Evolutionary conservation across 2,329 filamentous ascomycete species (phyloP), one percentile per base, ranked within the genome.

Genomic region (Hypoxylon sp.): DNA sequence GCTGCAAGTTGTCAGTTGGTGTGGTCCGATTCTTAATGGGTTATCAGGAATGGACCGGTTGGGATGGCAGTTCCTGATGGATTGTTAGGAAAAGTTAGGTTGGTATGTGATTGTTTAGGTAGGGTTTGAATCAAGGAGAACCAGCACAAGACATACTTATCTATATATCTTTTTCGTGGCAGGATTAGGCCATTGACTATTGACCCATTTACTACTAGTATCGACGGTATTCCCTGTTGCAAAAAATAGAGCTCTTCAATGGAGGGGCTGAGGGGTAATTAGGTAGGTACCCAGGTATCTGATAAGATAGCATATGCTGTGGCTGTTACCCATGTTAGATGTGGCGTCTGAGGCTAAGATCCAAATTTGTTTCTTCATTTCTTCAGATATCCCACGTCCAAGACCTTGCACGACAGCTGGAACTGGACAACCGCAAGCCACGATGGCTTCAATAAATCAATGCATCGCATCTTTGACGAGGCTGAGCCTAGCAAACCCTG

Each of bases 401-500:
- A 22, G 19, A 58, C n/a, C 32, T 34, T 15, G 13, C 39, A 46
- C 10, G 43, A 20, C 19, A 20, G 43, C 54, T 28, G 26, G 32
- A 60, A 34, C 30, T 22, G 60, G 61, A 65, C 64, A 54, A 64
- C 62, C 54, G 61, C 51, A 32, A 43, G 46, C 71, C 61, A 72
- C 51, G 63, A 87, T 87, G 85, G 81, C 82, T 62, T 78, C 83
- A 71, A 79, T 81, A 71, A 81, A 80, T 68, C 81, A 83, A 73
- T 86, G 82, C 72, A 75, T 87, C 73, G 83, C 81, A 79, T 84
- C 84, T 1, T 74, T 87, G 80, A 82, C 83, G 70, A 81, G 81
- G 72, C 75, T 85, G 30, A 81, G 78, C 50, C 74, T 87, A 20
- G 72, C 79, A 17, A 72, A 81, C 34, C 68, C 79, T 26, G 44